Conservation (phyloP, 495 filamentous ascomycete genomes). For the Aspergillus sclerotiicarbonarius region DNA sequence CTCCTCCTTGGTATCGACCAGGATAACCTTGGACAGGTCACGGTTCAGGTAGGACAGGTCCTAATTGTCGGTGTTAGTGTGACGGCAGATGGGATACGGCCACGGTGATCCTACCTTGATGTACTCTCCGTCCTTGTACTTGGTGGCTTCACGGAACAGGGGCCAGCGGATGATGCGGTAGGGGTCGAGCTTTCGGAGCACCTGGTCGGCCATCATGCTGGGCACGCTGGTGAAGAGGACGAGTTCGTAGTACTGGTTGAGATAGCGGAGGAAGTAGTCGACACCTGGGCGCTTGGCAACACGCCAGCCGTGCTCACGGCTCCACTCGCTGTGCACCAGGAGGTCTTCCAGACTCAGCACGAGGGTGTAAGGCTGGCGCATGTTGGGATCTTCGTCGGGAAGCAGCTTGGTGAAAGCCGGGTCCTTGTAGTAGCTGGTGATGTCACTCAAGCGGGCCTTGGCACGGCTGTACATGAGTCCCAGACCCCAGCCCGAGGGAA, state of each 20-base stretch:
- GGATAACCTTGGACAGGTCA: conserved; percentile 87
- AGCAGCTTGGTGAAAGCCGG: conserved; percentile 92
- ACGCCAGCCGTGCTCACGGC: conserved; percentile 89
- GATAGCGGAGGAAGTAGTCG: conserved; percentile 95
- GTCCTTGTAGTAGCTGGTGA: conserved; percentile 89
- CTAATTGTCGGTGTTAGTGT: conserved; percentile 37
- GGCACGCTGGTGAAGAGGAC: conserved; percentile 91
- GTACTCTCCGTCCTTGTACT: conserved; percentile 92
- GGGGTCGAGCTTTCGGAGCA: conserved; percentile 93
- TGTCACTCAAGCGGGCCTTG: conserved; percentile 67
- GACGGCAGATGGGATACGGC: neutral
- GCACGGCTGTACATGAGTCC: conserved; percentile 74
- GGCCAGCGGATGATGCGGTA: conserved; percentile 95
- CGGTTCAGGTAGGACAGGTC: conserved; percentile 96
- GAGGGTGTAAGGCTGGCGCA: conserved; percentile 86
- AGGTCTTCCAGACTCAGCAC: conserved; percentile 92
- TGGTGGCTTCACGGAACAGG: conserved; percentile 88
- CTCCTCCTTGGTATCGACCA: conserved; percentile 79
- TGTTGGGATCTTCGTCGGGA: conserved; percentile 78
- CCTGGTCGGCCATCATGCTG: conserved; percentile 74
- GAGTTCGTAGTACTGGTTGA: conserved; percentile 95
- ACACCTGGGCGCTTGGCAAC: conserved; percentile 92
- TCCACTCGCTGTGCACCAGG: conserved; percentile 91
- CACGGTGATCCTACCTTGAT: conserved; percentile 70
- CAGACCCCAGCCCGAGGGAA: conserved; percentile 71